phyloP scores from a whole-genome alignment of 2,329 filamentous ascomycete genomes.

The Arthrobotrys musiformis region DNA sequence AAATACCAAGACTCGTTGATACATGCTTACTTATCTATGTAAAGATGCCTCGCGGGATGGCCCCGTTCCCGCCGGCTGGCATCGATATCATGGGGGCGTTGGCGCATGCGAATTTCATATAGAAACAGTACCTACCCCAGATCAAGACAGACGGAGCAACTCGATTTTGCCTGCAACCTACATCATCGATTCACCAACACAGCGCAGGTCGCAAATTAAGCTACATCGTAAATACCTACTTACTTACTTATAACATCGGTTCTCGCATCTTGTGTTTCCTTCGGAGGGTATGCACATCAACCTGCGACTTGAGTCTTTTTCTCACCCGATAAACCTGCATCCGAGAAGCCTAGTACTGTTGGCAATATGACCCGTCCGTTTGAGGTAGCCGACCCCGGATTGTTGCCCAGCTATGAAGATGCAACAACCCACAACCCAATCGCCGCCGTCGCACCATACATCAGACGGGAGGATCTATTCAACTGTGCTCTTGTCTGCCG shows the following conservation, averaged over 20 bases:
- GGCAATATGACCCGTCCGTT: constrained; percentile 1
- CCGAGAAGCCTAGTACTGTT: background rate
- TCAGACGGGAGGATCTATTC: constrained; percentile 53
- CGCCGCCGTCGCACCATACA: constrained; percentile 52
- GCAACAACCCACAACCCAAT: constrained; percentile 57
- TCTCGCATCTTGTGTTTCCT: background rate
- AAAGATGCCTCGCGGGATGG: background rate
- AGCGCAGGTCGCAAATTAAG: too few relatives aligned
- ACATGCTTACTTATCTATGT: too few relatives aligned
- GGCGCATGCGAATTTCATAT: background rate
- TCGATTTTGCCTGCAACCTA: constrained; percentile 1
- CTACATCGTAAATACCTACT: background rate
- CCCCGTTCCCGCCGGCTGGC: background rate
- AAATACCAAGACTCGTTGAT: background rate
- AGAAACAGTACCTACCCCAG: background rate
- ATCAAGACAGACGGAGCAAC: background rate
- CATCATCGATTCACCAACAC: background rate
- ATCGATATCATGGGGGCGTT: background rate
- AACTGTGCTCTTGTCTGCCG: constrained; percentile 54
- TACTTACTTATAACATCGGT: background rate
- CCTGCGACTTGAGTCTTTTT: background rate
- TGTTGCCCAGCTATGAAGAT: constrained; percentile 57
- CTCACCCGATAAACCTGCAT: background rate
- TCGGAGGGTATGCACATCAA: too few relatives aligned
- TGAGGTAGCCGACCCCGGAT: background rate